Conservation (phyloP, 2,329 filamentous ascomycete species). For the Penicillium sp. region DNA sequence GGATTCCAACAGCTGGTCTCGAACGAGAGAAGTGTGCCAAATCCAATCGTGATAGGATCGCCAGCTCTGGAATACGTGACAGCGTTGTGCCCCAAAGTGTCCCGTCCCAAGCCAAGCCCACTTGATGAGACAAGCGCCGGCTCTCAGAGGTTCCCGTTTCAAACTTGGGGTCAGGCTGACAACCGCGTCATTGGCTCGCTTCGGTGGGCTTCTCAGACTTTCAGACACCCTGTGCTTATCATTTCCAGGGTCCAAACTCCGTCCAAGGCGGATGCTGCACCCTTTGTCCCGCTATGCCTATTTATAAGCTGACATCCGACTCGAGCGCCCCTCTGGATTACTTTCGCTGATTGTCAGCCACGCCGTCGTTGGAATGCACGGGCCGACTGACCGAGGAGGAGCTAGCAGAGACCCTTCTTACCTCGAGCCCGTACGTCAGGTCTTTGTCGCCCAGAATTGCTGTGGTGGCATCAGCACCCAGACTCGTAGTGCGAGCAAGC, state of each 20-base stretch:
- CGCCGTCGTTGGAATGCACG: neutral
- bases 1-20: neutral
- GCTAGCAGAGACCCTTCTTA: neutral
- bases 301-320: slow-evolving; percentile 8
- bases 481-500: neutral
- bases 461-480: neutral
- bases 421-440: neutral
- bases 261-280: neutral
- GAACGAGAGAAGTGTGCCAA: neutral
- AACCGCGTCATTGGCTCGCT: slow-evolving; percentile 14
- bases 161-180: slow-evolving; percentile 11
- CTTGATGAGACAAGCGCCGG: slow-evolving; percentile 8
- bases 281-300: slow-evolving; percentile 13
- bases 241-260: slow-evolving; percentile 12
- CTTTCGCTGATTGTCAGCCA: neutral
- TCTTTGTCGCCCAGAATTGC: neutral
- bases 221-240: slow-evolving; percentile 2
- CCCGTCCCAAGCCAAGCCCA: slow-evolving; percentile 10
- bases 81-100: neutral
- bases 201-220: slow-evolving; percentile 3
- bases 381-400: neutral
- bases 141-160: slow-evolving; percentile 6
- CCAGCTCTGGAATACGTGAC: neutral
- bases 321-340: neutral
- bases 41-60: neutral